A percentile compares a stretch with the other conserved stretches of the same genome.
These are phyloP conservation scores for Leucogyrophana mollusca DNA, from an alignment of 768 basidiomycete species.

Conservation along the genomic window DNA sequence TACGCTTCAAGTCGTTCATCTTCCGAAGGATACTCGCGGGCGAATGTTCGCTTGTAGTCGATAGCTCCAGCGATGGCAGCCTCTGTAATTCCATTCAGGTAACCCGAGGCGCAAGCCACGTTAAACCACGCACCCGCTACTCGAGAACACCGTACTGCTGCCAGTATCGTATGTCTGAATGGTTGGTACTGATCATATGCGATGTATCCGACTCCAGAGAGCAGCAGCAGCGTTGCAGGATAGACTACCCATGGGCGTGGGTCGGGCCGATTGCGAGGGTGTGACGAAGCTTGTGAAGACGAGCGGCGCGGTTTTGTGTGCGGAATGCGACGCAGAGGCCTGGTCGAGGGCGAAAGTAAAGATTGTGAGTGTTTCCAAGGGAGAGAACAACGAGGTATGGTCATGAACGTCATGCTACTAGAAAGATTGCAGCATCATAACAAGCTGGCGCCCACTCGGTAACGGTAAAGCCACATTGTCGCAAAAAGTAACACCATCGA, in stretches of 20 bases:
- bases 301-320: too few species aligned
- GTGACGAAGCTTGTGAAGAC: too few species aligned
- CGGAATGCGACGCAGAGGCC: too few species aligned
- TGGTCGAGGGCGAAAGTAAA: neutral
- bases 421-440: too few species aligned
- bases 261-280: conserved; percentile 6
- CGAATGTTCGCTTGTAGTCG: conserved; percentile 73
- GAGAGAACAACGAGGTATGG: neutral
- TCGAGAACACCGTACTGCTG: conserved; percentile 74
- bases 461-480: too few species aligned
- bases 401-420: neutral
- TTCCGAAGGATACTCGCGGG: conserved; percentile 47
- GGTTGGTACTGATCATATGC: conserved; percentile 72
- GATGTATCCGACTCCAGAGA: conserved; percentile 32
- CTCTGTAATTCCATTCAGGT: conserved; percentile 31
- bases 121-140: conserved; percentile 57
- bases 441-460: too few species aligned
- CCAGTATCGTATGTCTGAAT: conserved; percentile 73
- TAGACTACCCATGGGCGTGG: conserved; percentile 24
- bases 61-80: conserved; percentile 63
- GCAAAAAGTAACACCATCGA: too few species aligned
- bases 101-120: conserved; percentile 6
- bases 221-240: conserved; percentile 19
- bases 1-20: conserved; percentile 52
- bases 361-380: neutral